Evolutionary conservation across 192 early-diverging fungal genomes (phyloP), one percentile per base, ranked within the genome.

Genomic region (Gaertneriomyces semiglobifer): DNA sequence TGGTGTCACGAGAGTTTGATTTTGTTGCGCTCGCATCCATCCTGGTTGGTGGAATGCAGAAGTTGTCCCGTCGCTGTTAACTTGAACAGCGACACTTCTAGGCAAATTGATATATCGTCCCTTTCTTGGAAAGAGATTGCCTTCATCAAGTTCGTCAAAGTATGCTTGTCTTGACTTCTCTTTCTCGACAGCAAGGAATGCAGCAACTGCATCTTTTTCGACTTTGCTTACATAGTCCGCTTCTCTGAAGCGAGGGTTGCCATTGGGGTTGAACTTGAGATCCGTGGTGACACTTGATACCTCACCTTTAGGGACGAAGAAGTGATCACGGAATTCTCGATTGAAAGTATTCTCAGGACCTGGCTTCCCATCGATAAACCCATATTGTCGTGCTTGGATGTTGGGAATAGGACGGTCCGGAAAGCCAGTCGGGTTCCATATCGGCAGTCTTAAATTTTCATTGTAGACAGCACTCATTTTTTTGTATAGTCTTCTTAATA

Each of bases 191-290:
- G 54, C 53, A 8, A 55, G 20, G 12, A 58, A 39, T 0, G 44
- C 56, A 14, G 53, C 57, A 38, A 33, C 57, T 33, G 62, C 38
- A 56, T 43, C 59, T 43, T 43, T 25, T 25, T 14, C 59, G 2
- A 60, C 59, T 11, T 66, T 66, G 65, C 6, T 66, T 62, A 55
- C 38, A 40, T 45, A 56, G 4, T 42, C 38, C n/a, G 12, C 33
- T 5, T 61, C 38, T n/a, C 1, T 50, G 3, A 50, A 50, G 12
- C 48, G 11, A 18, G 48, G 48, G 18, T 50, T n/a, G n/a, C n/a
- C n/a, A n/a, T n/a, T 50, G 0, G 20, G 59, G 14, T 0, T 3
- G n/a, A 14, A 14, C 38, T 43, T 14, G 1, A 60, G 4, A 3
- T 50, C 48, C 0, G 48, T 50, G 1, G 25, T 60, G 1, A 4